Conservation (phyloP, 306 rosid genomes). For the Corylus americana region DNA sequence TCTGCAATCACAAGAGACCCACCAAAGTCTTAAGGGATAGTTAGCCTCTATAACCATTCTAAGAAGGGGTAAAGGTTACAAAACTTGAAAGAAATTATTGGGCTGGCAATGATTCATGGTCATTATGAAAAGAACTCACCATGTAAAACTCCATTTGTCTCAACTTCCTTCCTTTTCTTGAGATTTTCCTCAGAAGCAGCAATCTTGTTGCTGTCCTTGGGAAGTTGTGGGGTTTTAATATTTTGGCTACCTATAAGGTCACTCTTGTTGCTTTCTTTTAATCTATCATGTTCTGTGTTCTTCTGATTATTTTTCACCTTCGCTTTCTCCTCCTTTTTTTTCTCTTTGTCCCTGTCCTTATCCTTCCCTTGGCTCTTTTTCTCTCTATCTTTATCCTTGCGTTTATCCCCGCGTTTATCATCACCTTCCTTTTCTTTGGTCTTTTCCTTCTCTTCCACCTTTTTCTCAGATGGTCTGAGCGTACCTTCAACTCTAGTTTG, state of each 20-base stretch:
- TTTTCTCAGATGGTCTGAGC: slow-evolving; percentile 45
- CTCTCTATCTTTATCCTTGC: slow-evolving; percentile 66
- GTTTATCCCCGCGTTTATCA: slow-evolving; percentile 62
- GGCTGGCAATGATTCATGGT: slow-evolving; percentile 23
- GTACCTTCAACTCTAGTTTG: slow-evolving; percentile 54
- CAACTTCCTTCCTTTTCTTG: slow-evolving; percentile 80
- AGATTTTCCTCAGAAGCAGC: slow-evolving; percentile 48
- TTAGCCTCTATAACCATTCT: slow-evolving; percentile 31
- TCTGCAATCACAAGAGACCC: slow-evolving; percentile 13
- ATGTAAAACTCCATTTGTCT: slow-evolving; percentile 71
- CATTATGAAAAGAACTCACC: slow-evolving; percentile 69
- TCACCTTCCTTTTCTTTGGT: slow-evolving; percentile 59
- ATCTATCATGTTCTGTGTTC: slow-evolving; percentile 34
- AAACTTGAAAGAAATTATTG: slow-evolving; percentile 22
- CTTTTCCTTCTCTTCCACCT: slow-evolving; percentile 40
- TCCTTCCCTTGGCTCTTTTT: slow-evolving; percentile 77
- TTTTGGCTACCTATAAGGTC: slow-evolving; percentile 41
- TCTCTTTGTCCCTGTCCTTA: slow-evolving; percentile 80
- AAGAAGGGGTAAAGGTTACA: slow-evolving; percentile 29
- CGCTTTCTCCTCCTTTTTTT: slow-evolving; percentile 53
- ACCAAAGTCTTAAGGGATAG: slow-evolving; percentile 32
- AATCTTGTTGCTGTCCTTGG: slow-evolving; percentile 41
- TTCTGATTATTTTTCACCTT: slow-evolving; percentile 38
- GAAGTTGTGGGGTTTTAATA: slow-evolving; percentile 40
- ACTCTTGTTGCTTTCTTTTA: slow-evolving; percentile 48